Evolutionary conservation across 2,329 filamentous ascomycete species (phyloP).

Genomic region (Chrysoporthe deuterocubensis): DNA sequence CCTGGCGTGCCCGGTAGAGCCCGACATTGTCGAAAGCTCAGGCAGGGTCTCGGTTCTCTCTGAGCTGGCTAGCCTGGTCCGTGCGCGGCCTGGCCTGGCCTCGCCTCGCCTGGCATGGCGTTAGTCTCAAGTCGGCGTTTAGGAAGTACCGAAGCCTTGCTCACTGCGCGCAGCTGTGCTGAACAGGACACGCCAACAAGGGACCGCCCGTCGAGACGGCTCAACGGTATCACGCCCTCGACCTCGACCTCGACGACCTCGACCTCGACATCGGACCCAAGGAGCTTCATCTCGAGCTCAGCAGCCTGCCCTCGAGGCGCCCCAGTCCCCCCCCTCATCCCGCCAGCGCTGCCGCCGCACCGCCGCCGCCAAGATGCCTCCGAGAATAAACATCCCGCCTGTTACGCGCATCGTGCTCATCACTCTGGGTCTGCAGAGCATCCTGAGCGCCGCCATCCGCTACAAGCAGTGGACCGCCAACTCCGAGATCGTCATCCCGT

Average conservation of each 20-base stretch:
- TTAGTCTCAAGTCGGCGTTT: constrained; percentile 10
- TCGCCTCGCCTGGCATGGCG: background rate
- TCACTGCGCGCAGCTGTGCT: too few relatives aligned
- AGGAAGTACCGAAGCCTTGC: constrained; percentile 1
- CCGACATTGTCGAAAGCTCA: too few relatives aligned
- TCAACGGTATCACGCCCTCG: background rate
- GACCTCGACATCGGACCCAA: background rate
- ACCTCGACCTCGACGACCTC: too few relatives aligned
- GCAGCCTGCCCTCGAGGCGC: constrained; percentile 8
- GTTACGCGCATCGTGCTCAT: constrained; percentile 83
- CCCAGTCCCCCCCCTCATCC: background rate
- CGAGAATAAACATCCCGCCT: constrained; percentile 89
- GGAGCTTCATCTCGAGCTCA: constrained; percentile 20
- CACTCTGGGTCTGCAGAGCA: constrained; percentile 74
- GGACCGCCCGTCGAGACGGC: background rate
- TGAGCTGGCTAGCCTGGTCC: constrained; percentile 4
- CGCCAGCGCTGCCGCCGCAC: constrained; percentile 7
- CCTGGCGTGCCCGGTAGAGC: too few relatives aligned
- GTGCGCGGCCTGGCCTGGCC: background rate
- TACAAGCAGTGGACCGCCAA: constrained; percentile 69
- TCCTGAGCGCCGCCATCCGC: constrained; percentile 80
- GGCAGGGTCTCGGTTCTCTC: constrained; percentile 5
- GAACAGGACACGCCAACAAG: background rate
- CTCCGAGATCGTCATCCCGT: constrained; percentile 75
- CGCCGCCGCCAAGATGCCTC: constrained; percentile 61